Evolutionary conservation across 495 filamentous ascomycete genomes (phyloP).

Genomic region (Astrothelium subdiscretum): DNA sequence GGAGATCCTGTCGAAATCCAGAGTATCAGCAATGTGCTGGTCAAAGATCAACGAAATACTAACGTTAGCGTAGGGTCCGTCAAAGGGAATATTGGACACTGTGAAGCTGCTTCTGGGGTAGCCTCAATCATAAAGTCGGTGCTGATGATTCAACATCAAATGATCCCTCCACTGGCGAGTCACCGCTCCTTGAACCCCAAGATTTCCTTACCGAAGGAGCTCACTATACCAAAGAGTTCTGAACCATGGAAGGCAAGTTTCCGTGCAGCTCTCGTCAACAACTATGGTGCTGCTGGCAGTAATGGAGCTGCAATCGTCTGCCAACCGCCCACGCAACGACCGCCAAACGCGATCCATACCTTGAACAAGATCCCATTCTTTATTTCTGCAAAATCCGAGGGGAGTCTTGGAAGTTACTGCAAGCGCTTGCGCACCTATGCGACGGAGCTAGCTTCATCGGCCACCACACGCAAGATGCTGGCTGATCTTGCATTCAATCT

Average conservation of each 20-base stretch:
- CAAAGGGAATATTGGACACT: conserved; percentile 28
- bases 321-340: not conserved
- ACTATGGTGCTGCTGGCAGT: conserved; percentile 51
- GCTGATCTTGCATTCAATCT: not conserved
- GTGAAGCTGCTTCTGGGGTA: conserved; percentile 27
- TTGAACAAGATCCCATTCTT: conserved; percentile 24
- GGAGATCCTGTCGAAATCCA: conserved; percentile 29
- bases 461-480: not conserved
- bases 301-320: conserved; percentile 33
- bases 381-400: conserved; percentile 40
- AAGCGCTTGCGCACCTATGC: not conserved
- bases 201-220: conserved; percentile 19
- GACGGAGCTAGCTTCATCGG: not conserved
- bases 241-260: conserved; percentile 15
- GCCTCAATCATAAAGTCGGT: conserved; percentile 28
- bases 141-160: conserved; percentile 27
- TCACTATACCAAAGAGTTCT: conserved; percentile 30
- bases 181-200: not conserved
- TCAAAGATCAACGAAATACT: conserved; percentile 5
- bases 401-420: conserved; percentile 25
- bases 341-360: not conserved
- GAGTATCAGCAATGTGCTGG: conserved; percentile 22
- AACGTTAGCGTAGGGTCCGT: conserved; percentile 14
- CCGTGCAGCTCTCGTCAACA: conserved; percentile 53
- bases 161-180: conserved; percentile 25